Conservation (phyloP, 176 grass and related monocot genomes). For the Triticum dicoccoides region DNA sequence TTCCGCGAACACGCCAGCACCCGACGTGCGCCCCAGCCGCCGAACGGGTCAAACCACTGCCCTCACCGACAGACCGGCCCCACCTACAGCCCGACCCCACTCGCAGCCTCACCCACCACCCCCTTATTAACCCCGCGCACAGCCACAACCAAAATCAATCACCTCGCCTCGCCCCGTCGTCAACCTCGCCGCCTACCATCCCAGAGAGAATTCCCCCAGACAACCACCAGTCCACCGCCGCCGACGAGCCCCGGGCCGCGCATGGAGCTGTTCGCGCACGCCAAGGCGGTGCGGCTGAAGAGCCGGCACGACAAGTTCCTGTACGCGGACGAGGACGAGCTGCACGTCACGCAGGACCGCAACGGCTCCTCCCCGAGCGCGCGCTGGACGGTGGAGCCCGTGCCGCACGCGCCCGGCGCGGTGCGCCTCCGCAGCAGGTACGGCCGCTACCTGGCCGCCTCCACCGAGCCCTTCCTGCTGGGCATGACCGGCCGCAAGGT, state of each 20-base stretch:
- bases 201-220: not conserved
- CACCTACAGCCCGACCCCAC: not conserved
- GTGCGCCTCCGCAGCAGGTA: constrained; percentile 55
- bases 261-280: constrained; percentile 73
- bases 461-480: constrained; percentile 65
- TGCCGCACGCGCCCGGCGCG: not conserved
- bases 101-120: not conserved
- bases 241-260: not conserved
- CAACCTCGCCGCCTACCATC: not conserved
- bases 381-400: constrained; percentile 70
- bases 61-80: not conserved
- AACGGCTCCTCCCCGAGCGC: constrained; percentile 47
- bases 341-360: constrained; percentile 67
- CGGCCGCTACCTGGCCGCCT: constrained; percentile 83
- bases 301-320: constrained; percentile 91
- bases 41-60: constrained; percentile 1
- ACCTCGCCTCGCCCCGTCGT: not conserved
- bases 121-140: not conserved
- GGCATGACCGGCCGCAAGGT: constrained; percentile 80
- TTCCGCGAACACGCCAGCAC: constrained; percentile 3
- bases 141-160: no score
- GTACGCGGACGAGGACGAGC: constrained; percentile 86
- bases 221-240: not conserved
- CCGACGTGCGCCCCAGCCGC: constrained; percentile 8
- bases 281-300: constrained; percentile 79